phyloP scores from a whole-genome alignment of 176 grass and related monocot species.

The Metroxylon sagu region DNA sequence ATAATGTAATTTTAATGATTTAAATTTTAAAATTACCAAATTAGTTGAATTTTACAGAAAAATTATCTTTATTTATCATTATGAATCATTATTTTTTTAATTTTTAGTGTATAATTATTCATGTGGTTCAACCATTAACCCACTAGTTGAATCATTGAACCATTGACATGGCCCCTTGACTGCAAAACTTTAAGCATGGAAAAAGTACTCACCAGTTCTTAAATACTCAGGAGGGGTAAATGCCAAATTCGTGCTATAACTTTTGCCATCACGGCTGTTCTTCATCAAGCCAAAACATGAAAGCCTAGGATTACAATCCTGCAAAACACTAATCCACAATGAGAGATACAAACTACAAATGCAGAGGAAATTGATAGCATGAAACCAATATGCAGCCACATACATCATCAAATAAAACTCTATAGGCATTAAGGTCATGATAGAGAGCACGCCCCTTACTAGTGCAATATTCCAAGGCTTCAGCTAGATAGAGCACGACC shows the following conservation, averaged over 20 bases:
- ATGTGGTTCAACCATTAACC: too few relatives aligned
- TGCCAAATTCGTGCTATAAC: conserved; percentile 98
- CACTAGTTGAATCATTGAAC: too few relatives aligned
- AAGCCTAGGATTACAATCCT: conserved; percentile 95
- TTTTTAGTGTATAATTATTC: too few relatives aligned
- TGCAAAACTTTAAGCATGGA: background rate
- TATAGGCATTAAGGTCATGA: conserved; percentile 98
- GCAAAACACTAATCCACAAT: conserved; percentile 19
- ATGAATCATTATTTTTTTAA: too few relatives aligned
- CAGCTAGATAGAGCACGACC: conserved; percentile 83
- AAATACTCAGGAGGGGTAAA: conserved; percentile 99
- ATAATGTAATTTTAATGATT: too few relatives aligned
- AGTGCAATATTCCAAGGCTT: conserved; percentile 93
- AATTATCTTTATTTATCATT: too few relatives aligned
- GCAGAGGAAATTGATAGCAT: conserved; percentile 9
- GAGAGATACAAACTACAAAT: conserved; percentile 15
- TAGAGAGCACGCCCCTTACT: conserved; percentile 78
- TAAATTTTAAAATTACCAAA: too few relatives aligned
- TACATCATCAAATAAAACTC: conserved; percentile 93
- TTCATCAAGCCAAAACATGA: conserved; percentile 99
- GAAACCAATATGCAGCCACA: conserved; percentile 14
- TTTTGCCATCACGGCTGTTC: conserved; percentile 96
- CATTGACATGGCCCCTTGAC: too few relatives aligned
- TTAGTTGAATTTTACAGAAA: too few relatives aligned
- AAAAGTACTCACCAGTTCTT: conserved; percentile 65